Conservation (phyloP, 2,329 filamentous ascomycete genomes). For the Fusarium sp. region DNA sequence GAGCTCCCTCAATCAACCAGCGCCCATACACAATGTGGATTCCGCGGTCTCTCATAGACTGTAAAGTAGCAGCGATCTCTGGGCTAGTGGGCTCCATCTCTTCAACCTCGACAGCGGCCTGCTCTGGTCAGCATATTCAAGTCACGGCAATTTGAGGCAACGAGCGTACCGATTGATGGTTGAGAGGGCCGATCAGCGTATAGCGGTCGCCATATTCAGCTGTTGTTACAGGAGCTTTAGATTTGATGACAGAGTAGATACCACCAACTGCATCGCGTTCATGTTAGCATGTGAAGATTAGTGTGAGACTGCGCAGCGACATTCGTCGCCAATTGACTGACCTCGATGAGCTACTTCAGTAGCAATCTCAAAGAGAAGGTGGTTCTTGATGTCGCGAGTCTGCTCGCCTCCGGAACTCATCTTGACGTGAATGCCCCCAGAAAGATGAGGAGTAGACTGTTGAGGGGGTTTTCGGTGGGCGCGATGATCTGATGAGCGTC, state of each 20-base stretch:
- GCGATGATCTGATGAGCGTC: slow-evolving; percentile 38
- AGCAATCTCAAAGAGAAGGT: slow-evolving; percentile 95
- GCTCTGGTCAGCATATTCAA: slow-evolving; percentile 21
- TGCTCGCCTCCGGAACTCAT: slow-evolving; percentile 62
- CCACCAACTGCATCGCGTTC: slow-evolving; percentile 76
- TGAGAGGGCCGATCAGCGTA: slow-evolving; percentile 93
- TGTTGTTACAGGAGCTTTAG: slow-evolving; percentile 96
- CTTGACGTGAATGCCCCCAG: slow-evolving; percentile 37
- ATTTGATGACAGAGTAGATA: slow-evolving; percentile 99
- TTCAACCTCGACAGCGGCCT: slow-evolving; percentile 98
- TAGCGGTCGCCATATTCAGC: slow-evolving; percentile 99
- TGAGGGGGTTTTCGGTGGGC: slow-evolving; percentile 19
- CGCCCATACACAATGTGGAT: slow-evolving; percentile 91
- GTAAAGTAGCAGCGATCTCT: slow-evolving; percentile 83
- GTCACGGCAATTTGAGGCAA: neutral
- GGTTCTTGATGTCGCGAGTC: slow-evolving; percentile 85
- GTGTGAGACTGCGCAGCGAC: slow-evolving; percentile 10
- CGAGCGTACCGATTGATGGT: slow-evolving; percentile 81
- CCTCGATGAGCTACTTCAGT: slow-evolving; percentile 98
- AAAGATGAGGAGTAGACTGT: slow-evolving; percentile 12
- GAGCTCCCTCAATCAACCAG: slow-evolving; percentile 97
- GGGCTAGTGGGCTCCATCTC: slow-evolving; percentile 85
- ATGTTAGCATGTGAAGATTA: slow-evolving; percentile 27
- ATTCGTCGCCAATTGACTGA: slow-evolving; percentile 55
- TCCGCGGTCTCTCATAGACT: slow-evolving; percentile 92